Conservation (phyloP, 2,329 filamentous ascomycete genomes). For the Geosmithia morbida region DNA sequence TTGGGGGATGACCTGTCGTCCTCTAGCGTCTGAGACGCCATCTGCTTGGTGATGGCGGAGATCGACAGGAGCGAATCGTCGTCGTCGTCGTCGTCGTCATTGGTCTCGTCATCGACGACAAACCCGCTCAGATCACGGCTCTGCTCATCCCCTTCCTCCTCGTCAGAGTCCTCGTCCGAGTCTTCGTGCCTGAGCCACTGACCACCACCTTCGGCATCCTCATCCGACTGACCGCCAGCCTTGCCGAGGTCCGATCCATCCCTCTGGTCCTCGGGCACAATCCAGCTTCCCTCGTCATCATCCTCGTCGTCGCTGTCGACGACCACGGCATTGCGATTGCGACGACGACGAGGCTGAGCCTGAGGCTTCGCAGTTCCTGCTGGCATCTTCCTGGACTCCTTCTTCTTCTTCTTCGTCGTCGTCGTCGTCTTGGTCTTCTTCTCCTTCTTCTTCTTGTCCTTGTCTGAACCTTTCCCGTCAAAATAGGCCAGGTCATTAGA, state of each 20-base stretch:
- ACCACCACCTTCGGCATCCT: conserved; percentile 76
- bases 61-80: conserved; percentile 20
- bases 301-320: conserved; percentile 56
- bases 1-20: conserved; percentile 9
- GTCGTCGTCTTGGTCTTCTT: conserved; percentile 15
- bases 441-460: conserved; percentile 24
- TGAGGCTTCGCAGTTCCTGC: conserved; percentile 9
- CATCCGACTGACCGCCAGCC: conserved; percentile 74
- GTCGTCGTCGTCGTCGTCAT: conserved; percentile 7
- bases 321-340: conserved; percentile 41
- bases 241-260: conserved; percentile 49
- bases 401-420: conserved; percentile 17
- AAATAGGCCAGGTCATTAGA: conserved; percentile 57
- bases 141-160: conserved; percentile 27
- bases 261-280: conserved; percentile 56
- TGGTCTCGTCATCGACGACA: conserved; percentile 34
- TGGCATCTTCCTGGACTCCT: conserved; percentile 4
- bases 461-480: conserved; percentile 18
- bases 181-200: conserved; percentile 65
- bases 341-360: conserved; percentile 15
- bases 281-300: conserved; percentile 61
- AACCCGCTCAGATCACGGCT: conserved; percentile 39
- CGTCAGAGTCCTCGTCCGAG: conserved; percentile 42
- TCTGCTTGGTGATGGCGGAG: conserved; percentile 19
- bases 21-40: conserved; percentile 20